Conservation (phyloP, 1,139 yeast species). For the Schwanniomyces etchellsii region DNA sequence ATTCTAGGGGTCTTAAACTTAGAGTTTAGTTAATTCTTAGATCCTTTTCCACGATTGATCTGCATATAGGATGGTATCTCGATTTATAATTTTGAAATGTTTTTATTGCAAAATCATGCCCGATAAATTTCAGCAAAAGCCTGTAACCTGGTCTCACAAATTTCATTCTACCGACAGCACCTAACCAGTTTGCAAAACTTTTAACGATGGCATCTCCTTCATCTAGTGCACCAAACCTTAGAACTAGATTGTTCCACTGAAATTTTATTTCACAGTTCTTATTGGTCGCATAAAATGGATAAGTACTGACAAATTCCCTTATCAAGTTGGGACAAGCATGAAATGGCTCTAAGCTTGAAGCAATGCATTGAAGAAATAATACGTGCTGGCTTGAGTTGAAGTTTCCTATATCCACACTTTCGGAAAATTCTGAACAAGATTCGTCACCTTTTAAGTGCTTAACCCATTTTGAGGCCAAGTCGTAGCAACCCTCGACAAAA, state of each 20-base stretch:
- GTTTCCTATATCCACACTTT: conserved; percentile 15
- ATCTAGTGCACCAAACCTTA: conserved; percentile 20
- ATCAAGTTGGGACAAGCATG: conserved; percentile 13
- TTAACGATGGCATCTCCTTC: conserved; percentile 14
- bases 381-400: conserved; percentile 32
- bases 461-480: conserved; percentile 23
- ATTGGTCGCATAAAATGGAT: conserved; percentile 19
- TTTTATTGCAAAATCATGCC: conserved; percentile 23
- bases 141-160: conserved; percentile 38
- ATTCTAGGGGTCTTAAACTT: no score
- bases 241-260: conserved; percentile 26
- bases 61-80: conserved; percentile 37
- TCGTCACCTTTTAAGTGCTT: conserved; percentile 6
- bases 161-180: conserved; percentile 40
- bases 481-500: conserved; percentile 26
- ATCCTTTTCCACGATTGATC: conserved; percentile 31
- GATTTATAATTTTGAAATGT: conserved; percentile 19
- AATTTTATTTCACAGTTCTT: conserved; percentile 30
- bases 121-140: conserved; percentile 21
- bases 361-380: conserved; percentile 28
- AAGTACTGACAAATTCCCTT: conserved; percentile 16
- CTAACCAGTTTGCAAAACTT: conserved; percentile 31
- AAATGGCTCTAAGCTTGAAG: conserved; percentile 14
- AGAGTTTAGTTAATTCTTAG: conserved; percentile 14
- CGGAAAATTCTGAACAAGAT: conserved; percentile 8